phyloP scores from a whole-genome alignment of 805 yeast species.

The Vanderwaltozyma verrucispora region DNA sequence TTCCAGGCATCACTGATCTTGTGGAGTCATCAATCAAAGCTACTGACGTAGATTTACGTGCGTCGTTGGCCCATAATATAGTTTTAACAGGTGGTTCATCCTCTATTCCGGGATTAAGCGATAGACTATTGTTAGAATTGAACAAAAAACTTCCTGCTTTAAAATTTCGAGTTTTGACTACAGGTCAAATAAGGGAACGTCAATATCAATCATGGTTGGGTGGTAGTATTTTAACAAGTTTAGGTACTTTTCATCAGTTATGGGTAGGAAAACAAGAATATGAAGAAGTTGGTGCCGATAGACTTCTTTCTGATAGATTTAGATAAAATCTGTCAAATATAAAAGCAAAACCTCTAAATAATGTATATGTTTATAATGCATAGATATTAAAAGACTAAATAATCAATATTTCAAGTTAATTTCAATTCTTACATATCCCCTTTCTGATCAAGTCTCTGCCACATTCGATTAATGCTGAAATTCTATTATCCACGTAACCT shows the following conservation, averaged over 20 bases:
- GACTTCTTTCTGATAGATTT: slow-evolving; percentile 71
- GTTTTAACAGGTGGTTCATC: slow-evolving; percentile 81
- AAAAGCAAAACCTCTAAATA: background rate
- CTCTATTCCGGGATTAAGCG: slow-evolving; percentile 70
- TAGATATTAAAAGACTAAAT: background rate
- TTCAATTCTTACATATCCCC: slow-evolving; percentile 22
- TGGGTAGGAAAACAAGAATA: slow-evolving; percentile 88
- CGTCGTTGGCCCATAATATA: slow-evolving; percentile 80
- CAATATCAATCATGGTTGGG: slow-evolving; percentile 84
- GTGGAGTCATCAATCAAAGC: slow-evolving; percentile 42
- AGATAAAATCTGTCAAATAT: slow-evolving; percentile 37
- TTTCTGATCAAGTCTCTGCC: slow-evolving; percentile 28
- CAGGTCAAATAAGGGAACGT: slow-evolving; percentile 70
- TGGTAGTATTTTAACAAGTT: slow-evolving; percentile 75
- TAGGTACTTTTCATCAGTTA: slow-evolving; percentile 90
- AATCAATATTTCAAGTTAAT: background rate
- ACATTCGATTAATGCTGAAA: slow-evolving; percentile 30
- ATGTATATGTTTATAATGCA: background rate
- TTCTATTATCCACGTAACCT: slow-evolving; percentile 29
- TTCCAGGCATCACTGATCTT: slow-evolving; percentile 51
- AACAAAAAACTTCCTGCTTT: slow-evolving; percentile 67
- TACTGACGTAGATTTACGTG: slow-evolving; percentile 71
- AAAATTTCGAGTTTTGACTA: slow-evolving; percentile 72
- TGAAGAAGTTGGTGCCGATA: slow-evolving; percentile 79
- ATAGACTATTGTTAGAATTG: slow-evolving; percentile 63